These are phyloP conservation scores for Pseudoperonospora humuli DNA, from an alignment of 352 stramenopile genomes.

Conservation along the genomic window DNA sequence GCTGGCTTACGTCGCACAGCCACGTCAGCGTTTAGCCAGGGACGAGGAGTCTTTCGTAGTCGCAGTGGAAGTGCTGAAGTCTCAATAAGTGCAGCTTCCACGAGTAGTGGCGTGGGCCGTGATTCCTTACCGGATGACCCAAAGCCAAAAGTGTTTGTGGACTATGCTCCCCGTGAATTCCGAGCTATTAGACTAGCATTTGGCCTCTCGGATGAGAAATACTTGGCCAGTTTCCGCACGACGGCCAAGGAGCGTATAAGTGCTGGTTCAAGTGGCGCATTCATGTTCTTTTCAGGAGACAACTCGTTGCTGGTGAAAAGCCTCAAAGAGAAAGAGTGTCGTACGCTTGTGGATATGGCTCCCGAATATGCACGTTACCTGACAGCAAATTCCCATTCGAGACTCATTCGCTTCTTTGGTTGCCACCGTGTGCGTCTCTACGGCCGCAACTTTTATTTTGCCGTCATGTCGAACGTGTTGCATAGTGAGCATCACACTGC, in stretches of 20 bases:
- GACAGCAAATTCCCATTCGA: conserved; percentile 41
- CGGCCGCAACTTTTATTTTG: conserved; percentile 73
- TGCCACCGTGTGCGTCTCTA: conserved; percentile 78
- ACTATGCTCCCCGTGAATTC: conserved; percentile 67
- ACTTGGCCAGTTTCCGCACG: conserved; percentile 60
- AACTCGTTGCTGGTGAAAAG: conserved; percentile 76
- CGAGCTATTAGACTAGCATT: conserved; percentile 49
- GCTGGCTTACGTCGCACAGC: conserved; percentile 40
- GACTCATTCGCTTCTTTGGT: conserved; percentile 82
- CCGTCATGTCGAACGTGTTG: conserved; percentile 77
- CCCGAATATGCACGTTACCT: conserved; percentile 63
- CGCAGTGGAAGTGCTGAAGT: conserved; percentile 18
- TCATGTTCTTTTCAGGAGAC: conserved; percentile 80
- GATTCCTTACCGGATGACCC: conserved; percentile 34
- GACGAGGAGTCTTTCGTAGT: conserved; percentile 23
- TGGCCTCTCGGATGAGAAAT: conserved; percentile 58
- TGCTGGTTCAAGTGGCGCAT: conserved; percentile 66
- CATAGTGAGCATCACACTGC: conserved; percentile 46
- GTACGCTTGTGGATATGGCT: conserved; percentile 64
- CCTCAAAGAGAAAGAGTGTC: conserved; percentile 67
- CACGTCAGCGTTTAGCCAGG: conserved; percentile 28
- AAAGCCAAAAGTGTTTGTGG: conserved; percentile 67
- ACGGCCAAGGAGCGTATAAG: conserved; percentile 75
- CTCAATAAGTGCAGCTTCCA: neutral
- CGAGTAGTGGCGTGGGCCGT: conserved; percentile 3